Percentiles rank a stretch among this genome's conserved stretches.
phyloP scores from a whole-genome alignment of 2,329 filamentous ascomycete species.

The Graphiopsis chlorocephala region DNA sequence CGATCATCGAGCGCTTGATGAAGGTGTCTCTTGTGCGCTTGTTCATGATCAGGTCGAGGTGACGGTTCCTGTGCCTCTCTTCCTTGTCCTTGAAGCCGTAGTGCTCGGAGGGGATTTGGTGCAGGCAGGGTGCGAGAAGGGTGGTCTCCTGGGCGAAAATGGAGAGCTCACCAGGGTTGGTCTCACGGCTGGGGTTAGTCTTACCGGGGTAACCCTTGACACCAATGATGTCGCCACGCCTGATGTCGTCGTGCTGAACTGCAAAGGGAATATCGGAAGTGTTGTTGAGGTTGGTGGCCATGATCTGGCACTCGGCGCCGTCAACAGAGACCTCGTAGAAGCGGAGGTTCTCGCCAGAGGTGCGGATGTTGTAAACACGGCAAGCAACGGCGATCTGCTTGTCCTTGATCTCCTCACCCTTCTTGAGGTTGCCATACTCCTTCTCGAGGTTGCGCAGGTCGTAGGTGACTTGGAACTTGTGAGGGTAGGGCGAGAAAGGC shows the following conservation, averaged over 20 bases:
- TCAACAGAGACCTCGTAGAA: constrained; percentile 85
- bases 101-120: constrained; percentile 84
- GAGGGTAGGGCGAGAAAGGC: constrained; percentile 82
- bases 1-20: constrained; percentile 80
- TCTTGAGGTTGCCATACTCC: constrained; percentile 78
- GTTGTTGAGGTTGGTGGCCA: constrained; percentile 82
- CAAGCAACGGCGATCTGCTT: constrained; percentile 75
- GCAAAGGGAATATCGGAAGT: constrained; percentile 70
- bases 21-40: constrained; percentile 80
- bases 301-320: constrained; percentile 79
- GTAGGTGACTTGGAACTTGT: constrained; percentile 87
- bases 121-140: constrained; percentile 85
- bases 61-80: constrained; percentile 86
- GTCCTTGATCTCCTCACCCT: constrained; percentile 77
- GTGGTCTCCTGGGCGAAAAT: constrained; percentile 86
- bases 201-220: constrained; percentile 79
- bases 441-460: constrained; percentile 76
- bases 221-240: constrained; percentile 90
- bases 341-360: constrained; percentile 77
- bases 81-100: constrained; percentile 96
- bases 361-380: constrained; percentile 84
- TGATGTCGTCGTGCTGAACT: constrained; percentile 83
- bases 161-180: constrained; percentile 75
- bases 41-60: constrained; percentile 97
- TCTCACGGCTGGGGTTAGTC: constrained; percentile 79